Percentiles rank a stretch among this genome's conserved stretches.
Conservation (phyloP, 345 rosid species). For the Nephelium lappaceum region DNA sequence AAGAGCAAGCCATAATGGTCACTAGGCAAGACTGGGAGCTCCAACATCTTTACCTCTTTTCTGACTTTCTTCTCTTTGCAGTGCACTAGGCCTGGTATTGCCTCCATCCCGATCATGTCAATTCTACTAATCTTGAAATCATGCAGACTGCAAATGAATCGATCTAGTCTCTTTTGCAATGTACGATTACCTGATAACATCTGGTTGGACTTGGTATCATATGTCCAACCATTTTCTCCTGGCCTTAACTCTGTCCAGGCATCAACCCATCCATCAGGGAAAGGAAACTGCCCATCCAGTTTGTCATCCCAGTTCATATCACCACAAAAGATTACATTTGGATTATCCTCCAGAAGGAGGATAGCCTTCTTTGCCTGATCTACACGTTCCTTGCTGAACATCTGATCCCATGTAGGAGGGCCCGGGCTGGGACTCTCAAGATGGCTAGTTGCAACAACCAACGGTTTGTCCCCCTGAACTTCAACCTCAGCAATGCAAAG, state of each 20-base stretch:
- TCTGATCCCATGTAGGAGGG: conserved; percentile 97
- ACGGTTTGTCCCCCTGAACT: conserved; percentile 50
- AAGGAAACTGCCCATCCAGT: conserved; percentile 79
- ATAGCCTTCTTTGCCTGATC: conserved; percentile 74
- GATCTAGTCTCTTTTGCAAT: conserved; percentile 74
- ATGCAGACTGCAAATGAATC: conserved; percentile 62
- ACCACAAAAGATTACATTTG: conserved; percentile 80
- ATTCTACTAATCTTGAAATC: conserved; percentile 64
- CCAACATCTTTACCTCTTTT: conserved; percentile 54
- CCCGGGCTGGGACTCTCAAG: conserved; percentile 95
- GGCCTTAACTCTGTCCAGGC: conserved; percentile 77
- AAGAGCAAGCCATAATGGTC: conserved; percentile 94
- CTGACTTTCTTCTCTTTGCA: conserved; percentile 81
- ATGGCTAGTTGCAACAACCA: conserved; percentile 90
- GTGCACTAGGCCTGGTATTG: conserved; percentile 68
- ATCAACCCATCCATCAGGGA: conserved; percentile 72
- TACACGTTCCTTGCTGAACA: conserved; percentile 91
- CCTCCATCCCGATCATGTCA: conserved; percentile 89
- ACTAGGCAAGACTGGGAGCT: conserved; percentile 93
- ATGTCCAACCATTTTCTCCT: conserved; percentile 79
- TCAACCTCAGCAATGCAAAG: conserved; percentile 71
- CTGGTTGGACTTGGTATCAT: conserved; percentile 84
- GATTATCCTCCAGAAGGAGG: conserved; percentile 47
- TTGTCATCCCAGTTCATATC: conserved; percentile 99
- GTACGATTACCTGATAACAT: conserved; percentile 85